Evolutionary conservation across 1,284 basidiomycete genomes (phyloP), one percentile per base, ranked within the genome.

Genomic region (Sporisorium exsertum): DNA sequence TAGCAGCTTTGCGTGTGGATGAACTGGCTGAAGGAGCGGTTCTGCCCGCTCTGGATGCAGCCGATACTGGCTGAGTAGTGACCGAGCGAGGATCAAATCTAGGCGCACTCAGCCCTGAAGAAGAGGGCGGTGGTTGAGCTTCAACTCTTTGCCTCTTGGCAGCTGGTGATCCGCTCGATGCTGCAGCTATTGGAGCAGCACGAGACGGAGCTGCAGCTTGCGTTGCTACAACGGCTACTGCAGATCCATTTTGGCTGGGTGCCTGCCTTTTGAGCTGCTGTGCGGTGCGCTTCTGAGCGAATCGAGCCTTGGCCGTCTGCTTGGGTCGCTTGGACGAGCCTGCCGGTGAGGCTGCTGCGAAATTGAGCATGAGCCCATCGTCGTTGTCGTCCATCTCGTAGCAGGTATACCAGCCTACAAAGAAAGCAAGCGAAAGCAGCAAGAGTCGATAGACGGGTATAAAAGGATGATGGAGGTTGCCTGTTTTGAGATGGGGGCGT

Each of bases 301-400:
- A 75, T 33, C 72, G 63, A 45, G 63, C 63, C 50, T 75, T 75
- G 22, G 72, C 72, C 9, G 67, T 66, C 53, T 70, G 67, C 50
- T 72, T 76, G n/a, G 68, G 64, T 5, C 60, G 56, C 33, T 68
- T 72, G 18, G 64, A 55, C 15, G 59, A 33, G 16, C 54, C 61
- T 32, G 58, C 61, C 16, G 64, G 29, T 16, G 58, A 58, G 5
- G 63, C 42, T 16, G 63, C 46, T 15, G 75, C 83, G 67, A 85
- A 81, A 61, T 85, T 84, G 64, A 85, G 78, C 66, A 85, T 68
- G 40, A 85, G 70, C 51, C 79, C 79, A 70, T 81, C 79, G 57
- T 83, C 83, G 55, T 80, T 73, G 60, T 78, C 77, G 59, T 81
- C 80, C 80, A 81, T 81, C 57, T 59, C 77, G 58, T n/a, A 9